phyloP scores from a whole-genome alignment of 1,284 basidiomycete genomes.

The Boletus smithii region DNA sequence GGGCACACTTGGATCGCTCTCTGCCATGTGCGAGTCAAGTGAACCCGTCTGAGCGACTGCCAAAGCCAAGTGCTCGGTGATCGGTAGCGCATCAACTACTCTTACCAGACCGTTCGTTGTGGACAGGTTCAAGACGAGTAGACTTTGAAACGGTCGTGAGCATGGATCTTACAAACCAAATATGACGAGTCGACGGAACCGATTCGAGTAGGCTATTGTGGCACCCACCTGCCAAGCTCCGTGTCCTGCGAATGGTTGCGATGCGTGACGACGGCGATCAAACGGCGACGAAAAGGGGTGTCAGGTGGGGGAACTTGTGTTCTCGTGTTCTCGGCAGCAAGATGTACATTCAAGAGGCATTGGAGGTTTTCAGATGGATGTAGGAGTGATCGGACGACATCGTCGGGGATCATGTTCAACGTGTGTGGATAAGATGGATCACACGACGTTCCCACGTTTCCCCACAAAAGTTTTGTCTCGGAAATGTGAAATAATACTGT shows the following conservation, averaged over 20 bases:
- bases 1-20: not conserved
- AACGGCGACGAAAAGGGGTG: not conserved
- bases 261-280: slow-evolving; percentile 26
- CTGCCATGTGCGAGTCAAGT: slow-evolving; percentile 1
- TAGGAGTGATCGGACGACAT: slow-evolving; percentile 14
- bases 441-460: slow-evolving; percentile 32
- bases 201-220: not conserved
- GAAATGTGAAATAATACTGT: slow-evolving; percentile 9
- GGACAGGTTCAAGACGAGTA: slow-evolving; percentile 17
- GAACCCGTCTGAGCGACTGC: slow-evolving; percentile 24
- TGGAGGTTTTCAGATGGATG: slow-evolving; percentile 25
- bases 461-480: slow-evolving; percentile 20
- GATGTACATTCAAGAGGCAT: slow-evolving; percentile 16
- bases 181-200: not conserved
- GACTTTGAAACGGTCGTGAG: slow-evolving; percentile 15
- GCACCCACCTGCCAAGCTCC: slow-evolving; percentile 28
- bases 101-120: not conserved
- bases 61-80: slow-evolving; percentile 23
- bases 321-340: not conserved
- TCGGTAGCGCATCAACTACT: slow-evolving; percentile 20
- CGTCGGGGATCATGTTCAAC: not conserved
- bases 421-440: not conserved
- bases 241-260: slow-evolving; percentile 1
- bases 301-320: not conserved
- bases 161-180: not conserved